A percentile compares a stretch with the other conserved stretches of the same genome.
Evolutionary conservation across 2,329 filamentous ascomycete species (phyloP).

Genomic region (Knoxdaviesia proteae): DNA sequence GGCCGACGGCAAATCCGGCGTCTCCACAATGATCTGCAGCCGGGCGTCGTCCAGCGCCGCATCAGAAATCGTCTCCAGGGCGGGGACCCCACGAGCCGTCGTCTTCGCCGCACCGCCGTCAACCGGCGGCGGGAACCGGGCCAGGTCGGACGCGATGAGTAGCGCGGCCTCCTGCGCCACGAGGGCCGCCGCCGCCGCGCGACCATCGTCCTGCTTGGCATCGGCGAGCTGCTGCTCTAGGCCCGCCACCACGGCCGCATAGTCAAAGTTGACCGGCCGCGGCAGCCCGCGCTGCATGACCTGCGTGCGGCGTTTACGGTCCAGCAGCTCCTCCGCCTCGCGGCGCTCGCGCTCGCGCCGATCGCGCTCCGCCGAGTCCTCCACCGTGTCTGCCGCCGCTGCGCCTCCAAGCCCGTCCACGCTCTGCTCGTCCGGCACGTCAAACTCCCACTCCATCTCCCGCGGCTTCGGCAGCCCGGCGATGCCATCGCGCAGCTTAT

Average conservation of each 20-base stretch:
- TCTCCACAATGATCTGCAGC: conserved; percentile 55
- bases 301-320: conserved; percentile 68
- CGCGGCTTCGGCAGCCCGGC: conserved; percentile 77
- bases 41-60: conserved; percentile 52
- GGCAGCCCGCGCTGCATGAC: conserved; percentile 77
- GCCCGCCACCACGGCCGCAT: conserved; percentile 36
- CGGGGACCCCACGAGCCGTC: conserved; percentile 9
- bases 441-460: conserved; percentile 83
- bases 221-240: too few relatives aligned
- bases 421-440: conserved; percentile 63
- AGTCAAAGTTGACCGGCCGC: conserved; percentile 51
- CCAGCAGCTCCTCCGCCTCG: conserved; percentile 53
- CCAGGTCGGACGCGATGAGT: conserved; percentile 65
- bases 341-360: conserved; percentile 52
- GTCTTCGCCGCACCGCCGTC: conserved; percentile 27
- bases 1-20: conserved; percentile 23
- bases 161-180: conserved; percentile 61
- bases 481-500: conserved; percentile 51
- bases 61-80: conserved; percentile 48
- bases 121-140: conserved; percentile 50
- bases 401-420: conserved; percentile 18
- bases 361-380: conserved; percentile 53
- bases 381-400: conserved; percentile 23
- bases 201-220: conserved; percentile 15
- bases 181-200: conserved; percentile 41